These are phyloP conservation scores for Zymoseptoria brevis DNA, from an alignment of 2,329 filamentous ascomycete species.

Conservation along the genomic window DNA sequence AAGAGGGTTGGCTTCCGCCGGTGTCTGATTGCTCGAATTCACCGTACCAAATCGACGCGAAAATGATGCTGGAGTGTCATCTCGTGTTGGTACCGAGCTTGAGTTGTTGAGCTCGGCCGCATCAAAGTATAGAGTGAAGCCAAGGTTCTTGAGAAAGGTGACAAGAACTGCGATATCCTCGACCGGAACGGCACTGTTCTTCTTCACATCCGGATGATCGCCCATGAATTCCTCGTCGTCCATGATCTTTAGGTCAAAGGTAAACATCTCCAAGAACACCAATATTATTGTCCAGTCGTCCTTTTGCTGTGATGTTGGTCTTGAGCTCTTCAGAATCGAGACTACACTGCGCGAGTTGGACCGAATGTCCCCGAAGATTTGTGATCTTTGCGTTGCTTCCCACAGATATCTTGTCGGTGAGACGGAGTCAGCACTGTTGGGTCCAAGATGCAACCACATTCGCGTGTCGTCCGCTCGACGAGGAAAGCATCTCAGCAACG, in stretches of 20 bases:
- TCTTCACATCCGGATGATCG: slow-evolving; percentile 28
- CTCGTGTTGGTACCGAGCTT: slow-evolving; percentile 5
- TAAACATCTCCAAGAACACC: slow-evolving; percentile 88
- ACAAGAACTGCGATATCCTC: slow-evolving; percentile 66
- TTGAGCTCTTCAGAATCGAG: slow-evolving; percentile 41
- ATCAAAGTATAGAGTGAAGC: slow-evolving; percentile 83
- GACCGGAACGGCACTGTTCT: slow-evolving; percentile 61
- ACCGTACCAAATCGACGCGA: slow-evolving; percentile 3
- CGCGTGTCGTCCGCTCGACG: slow-evolving; percentile 76
- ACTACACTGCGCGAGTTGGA: slow-evolving; percentile 52
- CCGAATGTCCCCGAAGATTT: slow-evolving; percentile 50
- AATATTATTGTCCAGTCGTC: slow-evolving; percentile 84
- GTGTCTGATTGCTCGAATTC: not conserved
- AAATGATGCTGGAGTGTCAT: slow-evolving; percentile 7
- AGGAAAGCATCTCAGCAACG: slow-evolving; percentile 78
- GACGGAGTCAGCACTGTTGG: slow-evolving; percentile 30
- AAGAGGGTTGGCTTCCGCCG: slow-evolving; percentile 31
- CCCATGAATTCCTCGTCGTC: slow-evolving; percentile 84
- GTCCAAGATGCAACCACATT: slow-evolving; percentile 82
- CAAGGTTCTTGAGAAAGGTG: slow-evolving; percentile 79
- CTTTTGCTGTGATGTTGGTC: slow-evolving; percentile 25
- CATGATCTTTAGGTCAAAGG: slow-evolving; percentile 83
- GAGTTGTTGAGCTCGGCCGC: slow-evolving; percentile 47
- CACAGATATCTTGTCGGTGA: slow-evolving; percentile 81
- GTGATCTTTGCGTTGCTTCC: slow-evolving; percentile 54